phyloP scores from a whole-genome alignment of 352 stramenopile species.

The Aphanomyces astaci region DNA sequence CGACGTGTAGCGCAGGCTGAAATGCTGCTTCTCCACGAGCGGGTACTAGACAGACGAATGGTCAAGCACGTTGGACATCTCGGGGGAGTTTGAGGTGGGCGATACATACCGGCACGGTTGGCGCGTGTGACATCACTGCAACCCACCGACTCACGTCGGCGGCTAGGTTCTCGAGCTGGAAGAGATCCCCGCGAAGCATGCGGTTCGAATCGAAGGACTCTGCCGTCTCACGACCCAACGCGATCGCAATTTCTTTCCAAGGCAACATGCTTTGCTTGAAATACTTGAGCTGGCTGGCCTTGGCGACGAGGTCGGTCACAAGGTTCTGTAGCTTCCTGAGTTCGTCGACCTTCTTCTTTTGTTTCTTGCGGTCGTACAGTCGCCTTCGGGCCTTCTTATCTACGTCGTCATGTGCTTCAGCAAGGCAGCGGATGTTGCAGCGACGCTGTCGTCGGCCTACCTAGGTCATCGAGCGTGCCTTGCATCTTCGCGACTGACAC shows the following conservation, averaged over 20 bases:
- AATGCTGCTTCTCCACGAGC: background rate
- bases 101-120: background rate
- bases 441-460: background rate
- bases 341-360: constrained; percentile 16
- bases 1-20: background rate
- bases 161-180: constrained; percentile 8
- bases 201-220: background rate
- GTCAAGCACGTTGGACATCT: background rate
- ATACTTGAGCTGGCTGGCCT: background rate
- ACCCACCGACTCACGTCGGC: background rate
- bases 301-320: background rate
- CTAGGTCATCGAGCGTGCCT: background rate
- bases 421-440: too few species aligned
- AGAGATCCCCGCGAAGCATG: background rate
- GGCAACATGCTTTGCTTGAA: constrained; percentile 8
- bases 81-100: background rate
- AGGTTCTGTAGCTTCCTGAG: background rate
- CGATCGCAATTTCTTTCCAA: constrained; percentile 17
- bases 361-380: constrained; percentile 9
- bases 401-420: background rate
- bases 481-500: too few species aligned
- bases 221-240: background rate
- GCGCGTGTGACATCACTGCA: background rate
- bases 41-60: too few species aligned
- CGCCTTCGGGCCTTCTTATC: constrained; percentile 16